Evolutionary conservation across 192 early-diverging fungal species (phyloP), one percentile per base, ranked within the genome.

Genomic region (Diversispora epigaea): DNA sequence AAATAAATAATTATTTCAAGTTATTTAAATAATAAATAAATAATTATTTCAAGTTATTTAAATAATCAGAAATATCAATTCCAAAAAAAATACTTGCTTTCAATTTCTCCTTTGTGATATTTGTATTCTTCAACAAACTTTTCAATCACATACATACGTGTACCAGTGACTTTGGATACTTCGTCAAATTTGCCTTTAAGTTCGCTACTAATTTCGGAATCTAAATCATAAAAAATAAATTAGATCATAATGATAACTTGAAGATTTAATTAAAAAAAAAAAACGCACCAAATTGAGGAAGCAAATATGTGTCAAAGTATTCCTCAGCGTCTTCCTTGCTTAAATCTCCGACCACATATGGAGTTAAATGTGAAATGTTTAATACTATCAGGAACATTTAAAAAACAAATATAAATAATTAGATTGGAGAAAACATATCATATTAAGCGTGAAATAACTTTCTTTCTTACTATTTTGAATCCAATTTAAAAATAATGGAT

Each of bases 401-500:
- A 66, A 66, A 43, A 14, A 40, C 39, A 17, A 45, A 43, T 65
- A 45, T 45, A 40, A 65, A 32, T 32, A 1, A 50, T 54, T 17
- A 22, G 9, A 41, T 63, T 40, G 15, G 15, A 39, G 12, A 25
- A 4, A 11, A 40, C 14, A 14, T 6, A 19, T 47, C 9, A 7
- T 60, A 47, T 47, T n/a, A 66, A 46, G 1, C 19, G 43, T 8
- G 41, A 66, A 17, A 17, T 12, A 45, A 17, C 12, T 44, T 19
- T 43, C 17, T 10, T 19, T 44, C 40, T 14, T 66, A 66, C 64
- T 43, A 19, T 66, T n/a, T 66, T 46, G 45, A 47, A 66, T 66
- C 64, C 11, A 66, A 5, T 66, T 66, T 46, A 66, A 44, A 66
- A 66, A 66, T 5, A 66, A 52, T 50, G 68, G 52, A 52, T 69